Percentiles rank a stretch among this genome's conserved stretches.
phyloP scores from a whole-genome alignment of 192 early-diverging fungal species.

The Phycomyces blakesleeanus region DNA sequence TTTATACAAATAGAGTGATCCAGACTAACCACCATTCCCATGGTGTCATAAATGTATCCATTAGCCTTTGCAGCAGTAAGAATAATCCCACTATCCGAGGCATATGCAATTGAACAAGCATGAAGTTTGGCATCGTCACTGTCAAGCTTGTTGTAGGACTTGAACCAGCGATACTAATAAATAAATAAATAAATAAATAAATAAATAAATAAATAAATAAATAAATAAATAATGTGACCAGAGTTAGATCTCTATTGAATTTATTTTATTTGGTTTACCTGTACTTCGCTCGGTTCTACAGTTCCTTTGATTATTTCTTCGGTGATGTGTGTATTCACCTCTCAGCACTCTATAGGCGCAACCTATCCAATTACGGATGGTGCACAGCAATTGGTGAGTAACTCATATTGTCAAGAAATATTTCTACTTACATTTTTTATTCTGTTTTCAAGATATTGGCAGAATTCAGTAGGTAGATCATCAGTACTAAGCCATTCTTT shows the following conservation, averaged over 20 bases:
- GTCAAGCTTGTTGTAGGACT: constrained; percentile 51
- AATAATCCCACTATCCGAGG: constrained; percentile 52
- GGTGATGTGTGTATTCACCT: constrained; percentile 1
- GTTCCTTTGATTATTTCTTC: constrained; percentile 13
- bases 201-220: too few relatives aligned
- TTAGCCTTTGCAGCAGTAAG: constrained; percentile 34
- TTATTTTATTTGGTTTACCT: constrained; percentile 5
- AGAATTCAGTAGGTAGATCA: constrained; percentile 9
- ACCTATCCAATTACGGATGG: constrained; percentile 2
- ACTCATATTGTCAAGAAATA: background rate
- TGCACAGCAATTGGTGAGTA: background rate
- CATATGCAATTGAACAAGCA: constrained; percentile 51
- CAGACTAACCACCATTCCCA: constrained; percentile 62
- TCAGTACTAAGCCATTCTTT: background rate
- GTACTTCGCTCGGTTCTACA: background rate
- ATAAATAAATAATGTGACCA: too few relatives aligned
- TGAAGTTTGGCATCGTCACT: constrained; percentile 55
- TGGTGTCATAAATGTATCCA: constrained; percentile 3
- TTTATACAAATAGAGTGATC: constrained; percentile 65
- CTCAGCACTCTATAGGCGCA: constrained; percentile 24
- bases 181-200: too few relatives aligned
- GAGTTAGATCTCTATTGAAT: background rate
- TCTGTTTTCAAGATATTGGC: constrained; percentile 6
- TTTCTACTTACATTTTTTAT: constrained; percentile 14
- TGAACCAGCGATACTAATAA: constrained; percentile 55